Percentiles rank a stretch among this genome's conserved stretches.
These are phyloP conservation scores for Chamaecrista fasciculata DNA, from an alignment of 306 rosid species.

Conservation along the genomic window DNA sequence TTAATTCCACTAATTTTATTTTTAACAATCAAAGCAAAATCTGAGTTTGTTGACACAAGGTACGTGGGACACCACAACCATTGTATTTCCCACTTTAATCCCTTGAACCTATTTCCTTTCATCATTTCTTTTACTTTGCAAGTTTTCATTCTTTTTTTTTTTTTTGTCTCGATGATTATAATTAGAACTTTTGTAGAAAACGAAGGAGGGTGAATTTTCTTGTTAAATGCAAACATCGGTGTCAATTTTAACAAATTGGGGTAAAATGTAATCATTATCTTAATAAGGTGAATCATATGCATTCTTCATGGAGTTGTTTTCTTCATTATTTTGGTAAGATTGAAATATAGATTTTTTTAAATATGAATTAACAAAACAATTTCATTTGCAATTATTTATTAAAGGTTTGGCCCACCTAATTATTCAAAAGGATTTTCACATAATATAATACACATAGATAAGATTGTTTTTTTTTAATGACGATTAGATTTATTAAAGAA, in stretches of 20 bases:
- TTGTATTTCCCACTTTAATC: too few species aligned
- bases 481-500: too few species aligned
- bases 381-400: too few species aligned
- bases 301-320: neutral
- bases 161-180: too few species aligned
- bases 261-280: neutral
- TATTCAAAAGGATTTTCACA: neutral
- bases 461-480: too few species aligned
- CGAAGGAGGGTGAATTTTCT: neutral
- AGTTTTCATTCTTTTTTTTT: neutral
- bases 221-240: neutral
- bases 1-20: neutral
- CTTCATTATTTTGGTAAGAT: too few species aligned
- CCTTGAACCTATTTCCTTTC: neutral
- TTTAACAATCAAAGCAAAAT: slow-evolving; percentile 1
- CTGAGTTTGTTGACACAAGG: slow-evolving; percentile 3
- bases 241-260: too few species aligned
- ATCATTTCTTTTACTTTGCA: too few species aligned
- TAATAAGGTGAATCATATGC: neutral
- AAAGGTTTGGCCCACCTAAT: neutral
- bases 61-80: neutral
- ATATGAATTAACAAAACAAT: too few species aligned
- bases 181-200: neutral
- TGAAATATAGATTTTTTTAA: too few species aligned
- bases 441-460: too few species aligned